A percentile compares a stretch with the other conserved stretches of the same genome.
Evolutionary conservation across 768 basidiomycete genomes (phyloP).

Genomic region (Boletus sp.): DNA sequence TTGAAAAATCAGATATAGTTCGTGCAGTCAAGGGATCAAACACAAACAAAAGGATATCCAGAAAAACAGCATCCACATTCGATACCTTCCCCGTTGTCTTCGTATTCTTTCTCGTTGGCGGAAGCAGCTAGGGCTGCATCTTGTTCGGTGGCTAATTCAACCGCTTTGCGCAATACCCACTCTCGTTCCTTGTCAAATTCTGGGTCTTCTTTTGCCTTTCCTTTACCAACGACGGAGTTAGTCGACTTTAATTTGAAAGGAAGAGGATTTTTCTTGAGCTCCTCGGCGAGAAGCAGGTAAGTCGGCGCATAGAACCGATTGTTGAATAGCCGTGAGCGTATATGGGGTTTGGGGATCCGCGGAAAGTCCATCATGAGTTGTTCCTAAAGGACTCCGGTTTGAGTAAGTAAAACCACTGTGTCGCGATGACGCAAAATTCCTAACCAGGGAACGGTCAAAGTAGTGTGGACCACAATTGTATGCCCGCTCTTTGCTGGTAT

Average conservation of each 20-base stretch:
- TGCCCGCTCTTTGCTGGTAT: slow-evolving; percentile 44
- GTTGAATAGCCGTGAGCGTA: slow-evolving; percentile 41
- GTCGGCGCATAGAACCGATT: slow-evolving; percentile 64
- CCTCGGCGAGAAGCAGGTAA: slow-evolving; percentile 47
- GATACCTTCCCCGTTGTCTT: slow-evolving; percentile 56
- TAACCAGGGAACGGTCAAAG: slow-evolving; percentile 49
- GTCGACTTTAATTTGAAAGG: slow-evolving; percentile 39
- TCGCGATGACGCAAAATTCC: neutral
- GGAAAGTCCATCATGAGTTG: slow-evolving; percentile 59
- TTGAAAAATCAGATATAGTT: neutral
- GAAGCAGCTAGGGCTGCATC: slow-evolving; percentile 34
- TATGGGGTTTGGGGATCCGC: slow-evolving; percentile 49
- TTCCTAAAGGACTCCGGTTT: slow-evolving; percentile 32
- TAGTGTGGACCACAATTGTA: slow-evolving; percentile 46
- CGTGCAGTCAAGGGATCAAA: neutral
- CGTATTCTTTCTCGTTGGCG: slow-evolving; percentile 39
- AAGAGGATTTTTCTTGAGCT: slow-evolving; percentile 24
- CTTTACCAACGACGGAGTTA: slow-evolving; percentile 39
- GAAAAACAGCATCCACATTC: slow-evolving; percentile 90
- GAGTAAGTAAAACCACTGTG: neutral
- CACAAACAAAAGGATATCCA: slow-evolving; percentile 64
- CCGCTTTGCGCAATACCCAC: slow-evolving; percentile 45
- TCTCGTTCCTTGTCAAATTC: slow-evolving; percentile 43
- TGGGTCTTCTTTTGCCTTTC: slow-evolving; percentile 37
- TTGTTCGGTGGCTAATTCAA: slow-evolving; percentile 22